Percentiles rank a stretch among this genome's conserved stretches.
phyloP scores from a whole-genome alignment of 208 protist genomes.

The Willaertia magna region DNA sequence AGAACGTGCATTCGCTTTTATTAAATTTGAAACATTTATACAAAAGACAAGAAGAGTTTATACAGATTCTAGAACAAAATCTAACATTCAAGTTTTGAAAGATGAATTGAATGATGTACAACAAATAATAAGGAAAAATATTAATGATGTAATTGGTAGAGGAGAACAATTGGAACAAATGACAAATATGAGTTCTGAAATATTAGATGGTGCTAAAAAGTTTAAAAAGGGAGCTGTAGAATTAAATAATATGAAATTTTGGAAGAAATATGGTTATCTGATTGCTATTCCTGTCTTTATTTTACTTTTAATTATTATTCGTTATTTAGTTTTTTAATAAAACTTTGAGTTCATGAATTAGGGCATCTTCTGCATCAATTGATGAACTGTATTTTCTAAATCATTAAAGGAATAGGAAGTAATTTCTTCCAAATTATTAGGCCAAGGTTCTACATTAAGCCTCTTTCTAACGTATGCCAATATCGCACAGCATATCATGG shows the following conservation, averaged over 20 bases:
- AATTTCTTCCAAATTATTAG: background rate
- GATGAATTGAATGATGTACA: constrained; percentile 9
- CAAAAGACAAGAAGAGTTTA: constrained; percentile 5
- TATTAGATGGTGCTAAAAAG: background rate
- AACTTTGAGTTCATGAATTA: no score
- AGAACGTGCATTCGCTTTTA: constrained; percentile 8
- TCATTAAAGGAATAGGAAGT: background rate
- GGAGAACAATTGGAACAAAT: background rate
- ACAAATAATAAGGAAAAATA: background rate
- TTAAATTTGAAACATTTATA: constrained; percentile 18
- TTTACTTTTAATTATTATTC: background rate
- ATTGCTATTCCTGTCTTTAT: background rate
- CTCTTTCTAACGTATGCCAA: background rate
- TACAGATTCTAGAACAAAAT: background rate
- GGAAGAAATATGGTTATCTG: background rate
- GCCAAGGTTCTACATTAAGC: background rate
- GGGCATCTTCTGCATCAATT: background rate
- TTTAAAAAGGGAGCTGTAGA: background rate
- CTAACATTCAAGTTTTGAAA: constrained; percentile 4
- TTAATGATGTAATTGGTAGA: constrained; percentile 2
- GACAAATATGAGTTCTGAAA: background rate
- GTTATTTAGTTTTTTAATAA: background rate
- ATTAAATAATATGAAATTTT: background rate
- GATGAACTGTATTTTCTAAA: background rate
- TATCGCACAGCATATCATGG: background rate